These are phyloP conservation scores for Filobasidium uniguttulatum DNA, from an alignment of 1,284 basidiomycete species.

Conservation along the genomic window DNA sequence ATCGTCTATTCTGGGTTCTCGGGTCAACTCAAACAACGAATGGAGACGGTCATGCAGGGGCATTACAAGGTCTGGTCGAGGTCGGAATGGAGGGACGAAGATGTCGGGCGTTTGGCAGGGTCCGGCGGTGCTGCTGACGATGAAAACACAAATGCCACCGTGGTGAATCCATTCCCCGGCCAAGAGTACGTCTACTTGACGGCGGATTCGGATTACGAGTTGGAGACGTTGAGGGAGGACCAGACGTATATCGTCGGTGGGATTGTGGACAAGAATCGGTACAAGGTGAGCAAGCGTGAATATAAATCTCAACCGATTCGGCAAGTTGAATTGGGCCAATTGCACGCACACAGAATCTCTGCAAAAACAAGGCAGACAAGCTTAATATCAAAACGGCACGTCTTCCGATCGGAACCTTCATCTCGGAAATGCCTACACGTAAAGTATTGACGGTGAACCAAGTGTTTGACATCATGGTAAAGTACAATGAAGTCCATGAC, in stretches of 20 bases:
- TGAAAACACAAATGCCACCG: conserved; percentile 3
- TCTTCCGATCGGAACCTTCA: conserved; percentile 79
- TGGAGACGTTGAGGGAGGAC: conserved; percentile 61
- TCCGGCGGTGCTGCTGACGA: background rate
- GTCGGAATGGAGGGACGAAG: conserved; percentile 64
- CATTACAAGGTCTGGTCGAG: conserved; percentile 65
- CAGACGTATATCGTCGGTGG: conserved; percentile 94
- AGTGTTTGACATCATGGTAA: conserved; percentile 80
- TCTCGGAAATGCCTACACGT: conserved; percentile 67
- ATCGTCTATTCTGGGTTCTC: conserved; percentile 67
- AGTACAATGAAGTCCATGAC: conserved; percentile 67
- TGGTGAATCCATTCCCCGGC: conserved; percentile 10
- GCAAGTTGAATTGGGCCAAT: too few species aligned
- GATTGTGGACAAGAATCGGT: conserved; percentile 88
- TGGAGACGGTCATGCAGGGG: conserved; percentile 55
- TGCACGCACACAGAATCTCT: conserved; percentile 55
- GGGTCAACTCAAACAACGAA: conserved; percentile 52
- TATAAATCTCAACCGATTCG: background rate
- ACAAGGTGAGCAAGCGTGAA: conserved; percentile 54
- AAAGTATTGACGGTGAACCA: conserved; percentile 98
- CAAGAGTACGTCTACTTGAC: conserved; percentile 77
- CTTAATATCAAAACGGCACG: conserved; percentile 70
- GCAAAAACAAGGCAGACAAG: conserved; percentile 67
- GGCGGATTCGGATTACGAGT: conserved; percentile 78
- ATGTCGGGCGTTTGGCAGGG: conserved; percentile 19